A percentile compares a stretch with the other conserved stretches of the same genome.
Conservation (phyloP, 768 basidiomycete species). For the Suillus paluster region DNA sequence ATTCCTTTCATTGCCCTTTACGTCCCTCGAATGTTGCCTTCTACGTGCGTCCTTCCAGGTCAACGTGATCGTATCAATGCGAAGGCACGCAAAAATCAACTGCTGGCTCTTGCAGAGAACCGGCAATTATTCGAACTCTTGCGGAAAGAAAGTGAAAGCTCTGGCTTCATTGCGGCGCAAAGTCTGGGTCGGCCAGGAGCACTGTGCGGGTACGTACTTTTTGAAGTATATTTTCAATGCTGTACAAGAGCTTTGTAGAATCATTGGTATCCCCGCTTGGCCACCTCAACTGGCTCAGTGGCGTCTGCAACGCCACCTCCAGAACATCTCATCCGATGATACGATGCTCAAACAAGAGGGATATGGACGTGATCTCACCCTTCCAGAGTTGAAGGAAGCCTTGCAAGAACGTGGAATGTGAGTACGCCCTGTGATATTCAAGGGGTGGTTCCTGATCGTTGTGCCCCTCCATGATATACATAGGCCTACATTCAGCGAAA, state of each 20-base stretch:
- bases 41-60: conserved; percentile 83
- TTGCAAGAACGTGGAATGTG: conserved; percentile 81
- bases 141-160: conserved; percentile 36
- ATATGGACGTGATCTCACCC: conserved; percentile 47
- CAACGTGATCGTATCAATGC: conserved; percentile 70
- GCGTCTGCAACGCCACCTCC: conserved; percentile 44
- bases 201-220: conserved; percentile 59
- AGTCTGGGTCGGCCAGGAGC: conserved; percentile 35
- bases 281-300: conserved; percentile 35
- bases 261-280: conserved; percentile 42
- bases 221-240: background rate
- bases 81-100: conserved; percentile 52
- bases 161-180: conserved; percentile 30
- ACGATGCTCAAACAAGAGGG: conserved; percentile 57
- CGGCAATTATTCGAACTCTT: conserved; percentile 40
- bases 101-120: conserved; percentile 44
- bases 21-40: conserved; percentile 83
- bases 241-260: conserved; percentile 20
- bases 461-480: background rate
- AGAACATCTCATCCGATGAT: conserved; percentile 62
- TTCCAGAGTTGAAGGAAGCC: conserved; percentile 63
- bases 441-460: background rate
- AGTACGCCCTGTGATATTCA: conserved; percentile 30
- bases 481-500: conserved; percentile 40
- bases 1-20: conserved; percentile 86